Conservation (phyloP, 345 rosid genomes). For the Hypericum perforatum region DNA sequence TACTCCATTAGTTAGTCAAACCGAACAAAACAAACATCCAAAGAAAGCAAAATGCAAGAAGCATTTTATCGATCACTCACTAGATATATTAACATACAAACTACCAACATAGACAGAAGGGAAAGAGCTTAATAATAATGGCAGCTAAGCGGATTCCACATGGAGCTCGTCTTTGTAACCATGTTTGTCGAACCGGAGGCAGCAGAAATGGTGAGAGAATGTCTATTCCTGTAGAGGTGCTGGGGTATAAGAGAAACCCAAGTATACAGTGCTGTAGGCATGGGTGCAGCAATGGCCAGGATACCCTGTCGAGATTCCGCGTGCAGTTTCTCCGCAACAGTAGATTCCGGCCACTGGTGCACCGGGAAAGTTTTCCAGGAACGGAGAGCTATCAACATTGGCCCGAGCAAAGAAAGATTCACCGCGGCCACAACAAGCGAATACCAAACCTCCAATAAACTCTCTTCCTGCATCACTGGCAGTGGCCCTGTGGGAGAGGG, state of each 20-base stretch:
- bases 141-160: too few relatives aligned
- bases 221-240: constrained; percentile 9
- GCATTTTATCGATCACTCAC: too few relatives aligned
- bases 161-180: too few relatives aligned
- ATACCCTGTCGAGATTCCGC: constrained; percentile 25
- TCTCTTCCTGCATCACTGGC: constrained; percentile 14
- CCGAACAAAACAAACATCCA: too few relatives aligned
- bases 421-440: constrained; percentile 47
- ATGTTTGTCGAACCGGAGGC: too few relatives aligned
- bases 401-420: constrained; percentile 31
- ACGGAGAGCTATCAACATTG: constrained; percentile 48
- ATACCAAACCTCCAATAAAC: constrained; percentile 63
- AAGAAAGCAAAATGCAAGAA: too few relatives aligned
- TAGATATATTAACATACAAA: too few relatives aligned
- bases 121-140: too few relatives aligned
- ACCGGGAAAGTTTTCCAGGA: constrained; percentile 55
- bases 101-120: too few relatives aligned
- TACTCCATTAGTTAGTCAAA: too few relatives aligned
- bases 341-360: constrained; percentile 52
- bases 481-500: not conserved
- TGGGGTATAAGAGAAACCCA: constrained; percentile 35
- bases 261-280: constrained; percentile 56
- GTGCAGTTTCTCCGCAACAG: constrained; percentile 61
- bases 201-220: too few relatives aligned
- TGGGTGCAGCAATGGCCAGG: constrained; percentile 28